Percentiles rank a stretch among this genome's conserved stretches.
Conservation (phyloP, 768 basidiomycete genomes). For the Agaricus blazei region DNA sequence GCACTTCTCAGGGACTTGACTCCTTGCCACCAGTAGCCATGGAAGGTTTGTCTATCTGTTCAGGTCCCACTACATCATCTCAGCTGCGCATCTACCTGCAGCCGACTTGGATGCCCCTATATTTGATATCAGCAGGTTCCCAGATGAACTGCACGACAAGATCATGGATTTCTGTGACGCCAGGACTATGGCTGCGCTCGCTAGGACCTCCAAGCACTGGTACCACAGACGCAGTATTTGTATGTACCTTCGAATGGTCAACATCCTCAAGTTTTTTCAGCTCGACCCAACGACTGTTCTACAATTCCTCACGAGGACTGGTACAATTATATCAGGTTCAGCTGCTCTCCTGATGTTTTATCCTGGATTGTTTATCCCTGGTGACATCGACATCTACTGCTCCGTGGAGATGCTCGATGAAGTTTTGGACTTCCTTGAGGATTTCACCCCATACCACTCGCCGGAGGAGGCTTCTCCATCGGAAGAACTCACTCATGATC, state of each 20-base stretch:
- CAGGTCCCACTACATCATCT: not conserved
- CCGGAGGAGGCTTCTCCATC: not conserved
- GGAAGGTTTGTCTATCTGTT: conserved; percentile 2
- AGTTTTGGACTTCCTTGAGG: not conserved
- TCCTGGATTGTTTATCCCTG: conserved; percentile 5
- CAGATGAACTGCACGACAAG: conserved; percentile 1
- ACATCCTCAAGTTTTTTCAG: not conserved
- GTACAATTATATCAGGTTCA: conserved; percentile 7
- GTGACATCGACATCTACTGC: conserved; percentile 9
- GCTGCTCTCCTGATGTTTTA: conserved; percentile 5
- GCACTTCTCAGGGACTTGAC: not conserved
- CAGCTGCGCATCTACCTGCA: not conserved
- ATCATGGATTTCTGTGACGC: conserved; percentile 3
- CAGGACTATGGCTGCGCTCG: conserved; percentile 1
- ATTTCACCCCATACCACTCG: not conserved
- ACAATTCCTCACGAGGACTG: conserved; percentile 1
- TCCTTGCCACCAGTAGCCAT: not conserved
- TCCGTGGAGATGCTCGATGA: not conserved
- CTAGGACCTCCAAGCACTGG: conserved; percentile 4
- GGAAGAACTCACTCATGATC: not conserved
- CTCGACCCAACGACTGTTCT: conserved; percentile 1
- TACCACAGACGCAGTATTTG: not conserved
- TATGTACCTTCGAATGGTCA: not conserved
- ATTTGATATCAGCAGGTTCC: not conserved
- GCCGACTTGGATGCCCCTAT: not conserved